Percentiles rank a stretch among this genome's conserved stretches.
Conservation (phyloP, 106 monocot genomes). For the Alisma plantagoaquatica region DNA sequence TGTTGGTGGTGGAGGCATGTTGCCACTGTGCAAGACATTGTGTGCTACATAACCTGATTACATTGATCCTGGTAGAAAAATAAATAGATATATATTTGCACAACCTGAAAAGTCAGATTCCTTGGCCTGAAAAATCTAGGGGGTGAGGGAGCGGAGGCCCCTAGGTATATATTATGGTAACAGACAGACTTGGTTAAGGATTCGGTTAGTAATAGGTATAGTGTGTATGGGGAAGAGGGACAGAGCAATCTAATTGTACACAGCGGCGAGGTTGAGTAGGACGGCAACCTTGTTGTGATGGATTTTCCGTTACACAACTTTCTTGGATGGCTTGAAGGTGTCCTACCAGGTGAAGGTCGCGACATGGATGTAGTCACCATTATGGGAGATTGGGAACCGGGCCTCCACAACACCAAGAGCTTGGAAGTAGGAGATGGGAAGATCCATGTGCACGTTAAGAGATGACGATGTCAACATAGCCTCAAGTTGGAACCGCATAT, state of each 20-base stretch:
- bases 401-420: slow-evolving; percentile 41
- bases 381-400: slow-evolving; percentile 36
- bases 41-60: too few species aligned
- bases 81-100: too few species aligned
- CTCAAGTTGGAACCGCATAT: slow-evolving; percentile 15
- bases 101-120: too few species aligned
- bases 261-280: slow-evolving; percentile 62
- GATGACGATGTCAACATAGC: slow-evolving; percentile 1
- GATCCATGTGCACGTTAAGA: slow-evolving; percentile 35
- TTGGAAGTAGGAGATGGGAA: slow-evolving; percentile 41
- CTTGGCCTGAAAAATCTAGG: too few species aligned
- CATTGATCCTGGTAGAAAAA: too few species aligned
- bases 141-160: too few species aligned
- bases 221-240: too few species aligned
- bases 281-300: slow-evolving; percentile 50
- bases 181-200: too few species aligned
- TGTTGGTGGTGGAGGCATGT: too few species aligned
- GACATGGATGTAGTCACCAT: slow-evolving; percentile 18
- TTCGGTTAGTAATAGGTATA: too few species aligned
- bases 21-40: too few species aligned
- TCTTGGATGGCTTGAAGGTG: slow-evolving; percentile 55
- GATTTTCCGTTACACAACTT: slow-evolving; percentile 29
- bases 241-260: slow-evolving; percentile 45
- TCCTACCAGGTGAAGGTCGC: slow-evolving; percentile 72
- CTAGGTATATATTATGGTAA: too few species aligned